phyloP scores from a whole-genome alignment of 2,329 filamentous ascomycete species.

The Xylariales sp. region DNA sequence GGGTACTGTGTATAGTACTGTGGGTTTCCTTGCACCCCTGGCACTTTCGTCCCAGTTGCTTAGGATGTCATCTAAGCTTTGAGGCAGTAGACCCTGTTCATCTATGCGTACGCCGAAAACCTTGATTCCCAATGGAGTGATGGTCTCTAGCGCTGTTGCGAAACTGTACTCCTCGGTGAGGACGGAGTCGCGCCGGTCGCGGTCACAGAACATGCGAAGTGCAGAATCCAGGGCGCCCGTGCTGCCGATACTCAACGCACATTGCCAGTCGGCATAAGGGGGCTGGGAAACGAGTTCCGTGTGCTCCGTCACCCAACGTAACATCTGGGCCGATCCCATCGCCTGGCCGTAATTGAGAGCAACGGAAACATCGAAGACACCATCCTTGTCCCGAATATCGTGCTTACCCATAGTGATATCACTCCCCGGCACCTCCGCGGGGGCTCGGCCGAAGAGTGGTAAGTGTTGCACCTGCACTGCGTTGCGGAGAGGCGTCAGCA shows the following conservation, averaged over 20 bases:
- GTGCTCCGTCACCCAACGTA: slow-evolving; percentile 93
- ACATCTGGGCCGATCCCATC: slow-evolving; percentile 84
- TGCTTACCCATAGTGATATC: slow-evolving; percentile 81
- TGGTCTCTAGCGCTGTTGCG: slow-evolving; percentile 73
- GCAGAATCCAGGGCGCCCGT: slow-evolving; percentile 88
- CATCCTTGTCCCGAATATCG: slow-evolving; percentile 66
- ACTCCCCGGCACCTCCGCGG: slow-evolving; percentile 40
- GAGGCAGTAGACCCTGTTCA: slow-evolving; percentile 64
- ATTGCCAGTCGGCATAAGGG: slow-evolving; percentile 90
- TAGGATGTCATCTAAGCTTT: slow-evolving; percentile 63
- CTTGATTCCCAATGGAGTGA: slow-evolving; percentile 63
- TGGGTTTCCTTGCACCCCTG: slow-evolving; percentile 61
- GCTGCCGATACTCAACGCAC: slow-evolving; percentile 84
- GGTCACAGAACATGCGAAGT: slow-evolving; percentile 81
- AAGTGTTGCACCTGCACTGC: slow-evolving; percentile 30
- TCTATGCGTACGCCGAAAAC: slow-evolving; percentile 65
- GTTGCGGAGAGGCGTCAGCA: slow-evolving; percentile 19
- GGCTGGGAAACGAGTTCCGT: slow-evolving; percentile 90
- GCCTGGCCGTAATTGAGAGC: slow-evolving; percentile 95
- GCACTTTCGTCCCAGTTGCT: slow-evolving; percentile 60
- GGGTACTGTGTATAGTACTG: slow-evolving; percentile 70
- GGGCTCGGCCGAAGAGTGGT: slow-evolving; percentile 30
- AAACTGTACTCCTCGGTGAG: slow-evolving; percentile 94
- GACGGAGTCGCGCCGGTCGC: slow-evolving; percentile 77
- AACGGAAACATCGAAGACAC: slow-evolving; percentile 79